phyloP scores from a whole-genome alignment of 2,329 filamentous ascomycete species.

The Coniochaeta sp. region DNA sequence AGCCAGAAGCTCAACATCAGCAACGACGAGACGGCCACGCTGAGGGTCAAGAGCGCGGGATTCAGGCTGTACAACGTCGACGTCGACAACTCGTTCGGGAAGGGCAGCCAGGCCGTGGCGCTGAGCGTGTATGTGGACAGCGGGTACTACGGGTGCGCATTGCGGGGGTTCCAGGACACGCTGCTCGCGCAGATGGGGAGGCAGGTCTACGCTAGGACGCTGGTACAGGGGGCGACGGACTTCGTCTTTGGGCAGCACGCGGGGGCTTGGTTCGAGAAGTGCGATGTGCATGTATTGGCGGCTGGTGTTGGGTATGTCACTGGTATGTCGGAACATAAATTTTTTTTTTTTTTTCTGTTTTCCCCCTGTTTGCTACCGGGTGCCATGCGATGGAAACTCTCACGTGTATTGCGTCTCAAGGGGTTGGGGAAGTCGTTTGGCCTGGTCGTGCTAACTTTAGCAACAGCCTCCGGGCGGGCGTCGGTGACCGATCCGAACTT shows the following conservation, averaged over 20 bases:
- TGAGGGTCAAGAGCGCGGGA: slow-evolving; percentile 36
- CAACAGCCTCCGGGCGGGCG: slow-evolving; percentile 32
- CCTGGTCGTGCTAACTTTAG: not conserved
- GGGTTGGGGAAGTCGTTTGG: not conserved
- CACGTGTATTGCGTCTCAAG: too few relatives aligned
- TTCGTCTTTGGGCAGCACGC: slow-evolving; percentile 40
- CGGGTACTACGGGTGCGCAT: slow-evolving; percentile 38
- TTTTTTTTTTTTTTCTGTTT: not conserved
- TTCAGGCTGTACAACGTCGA: slow-evolving; percentile 58
- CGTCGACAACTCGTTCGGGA: slow-evolving; percentile 37
- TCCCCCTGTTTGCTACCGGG: too few relatives aligned
- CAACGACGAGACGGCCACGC: slow-evolving; percentile 45
- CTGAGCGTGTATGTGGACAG: slow-evolving; percentile 33
- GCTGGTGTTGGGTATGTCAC: slow-evolving; percentile 31
- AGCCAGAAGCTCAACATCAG: slow-evolving; percentile 37
- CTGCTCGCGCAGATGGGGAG: slow-evolving; percentile 36
- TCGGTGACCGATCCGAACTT: slow-evolving; percentile 27
- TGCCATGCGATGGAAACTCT: too few relatives aligned
- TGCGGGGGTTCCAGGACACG: slow-evolving; percentile 44
- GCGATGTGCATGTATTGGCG: slow-evolving; percentile 29
- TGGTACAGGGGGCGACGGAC: slow-evolving; percentile 41
- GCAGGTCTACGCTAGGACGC: slow-evolving; percentile 37
- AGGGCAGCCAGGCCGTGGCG: slow-evolving; percentile 39
- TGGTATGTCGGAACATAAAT: slow-evolving; percentile 21
- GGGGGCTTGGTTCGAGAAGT: slow-evolving; percentile 34